phyloP scores from a whole-genome alignment of 192 early-diverging fungal genomes.

The Polychytrium aggregatum region DNA sequence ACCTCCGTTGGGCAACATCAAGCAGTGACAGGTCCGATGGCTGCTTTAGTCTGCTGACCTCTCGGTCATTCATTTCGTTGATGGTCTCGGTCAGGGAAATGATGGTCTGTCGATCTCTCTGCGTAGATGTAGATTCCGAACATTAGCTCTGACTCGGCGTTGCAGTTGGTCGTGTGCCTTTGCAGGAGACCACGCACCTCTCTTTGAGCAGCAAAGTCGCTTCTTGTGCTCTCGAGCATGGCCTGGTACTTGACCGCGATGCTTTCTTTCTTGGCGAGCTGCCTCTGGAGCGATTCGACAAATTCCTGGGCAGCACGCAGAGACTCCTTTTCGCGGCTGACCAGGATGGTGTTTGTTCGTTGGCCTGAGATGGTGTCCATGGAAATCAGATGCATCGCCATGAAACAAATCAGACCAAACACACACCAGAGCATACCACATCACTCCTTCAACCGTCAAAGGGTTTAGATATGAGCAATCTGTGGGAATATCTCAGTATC shows the following conservation, averaged over 20 bases:
- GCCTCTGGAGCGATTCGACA: slow-evolving; percentile 30
- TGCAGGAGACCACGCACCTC: neutral
- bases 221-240: slow-evolving; percentile 26
- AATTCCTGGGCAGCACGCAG: slow-evolving; percentile 25
- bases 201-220: slow-evolving; percentile 13
- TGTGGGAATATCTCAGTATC: too few species aligned
- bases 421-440: too few species aligned
- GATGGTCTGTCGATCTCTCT: slow-evolving; percentile 13
- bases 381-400: neutral
- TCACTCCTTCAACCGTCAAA: too few species aligned
- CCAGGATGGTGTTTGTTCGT: neutral
- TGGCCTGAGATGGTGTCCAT: neutral
- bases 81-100: neutral
- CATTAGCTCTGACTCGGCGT: slow-evolving; percentile 4
- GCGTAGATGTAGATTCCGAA: too few species aligned
- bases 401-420: too few species aligned
- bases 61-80: too few species aligned
- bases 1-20: too few species aligned
- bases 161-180: neutral
- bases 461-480: too few species aligned
- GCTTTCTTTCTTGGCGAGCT: slow-evolving; percentile 25
- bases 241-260: slow-evolving; percentile 28
- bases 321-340: slow-evolving; percentile 20
- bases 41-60: too few species aligned
- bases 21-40: too few species aligned